Conservation (phyloP, 805 yeast genomes). For the Ogataea philodendri region DNA sequence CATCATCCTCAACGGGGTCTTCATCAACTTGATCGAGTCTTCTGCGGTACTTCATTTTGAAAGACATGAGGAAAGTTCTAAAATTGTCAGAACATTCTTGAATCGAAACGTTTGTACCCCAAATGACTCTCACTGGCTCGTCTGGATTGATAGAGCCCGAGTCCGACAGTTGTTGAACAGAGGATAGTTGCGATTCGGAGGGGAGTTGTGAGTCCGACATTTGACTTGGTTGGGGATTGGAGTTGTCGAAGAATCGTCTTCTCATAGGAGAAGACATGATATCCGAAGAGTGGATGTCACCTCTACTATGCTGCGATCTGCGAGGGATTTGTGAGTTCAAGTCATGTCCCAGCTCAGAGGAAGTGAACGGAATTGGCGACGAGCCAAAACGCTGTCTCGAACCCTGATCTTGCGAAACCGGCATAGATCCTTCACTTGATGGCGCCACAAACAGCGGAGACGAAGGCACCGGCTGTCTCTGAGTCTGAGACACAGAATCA, state of each 20-base stretch:
- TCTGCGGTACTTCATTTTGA: conserved; percentile 73
- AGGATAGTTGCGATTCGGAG: conserved; percentile 23
- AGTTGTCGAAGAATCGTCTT: conserved; percentile 57
- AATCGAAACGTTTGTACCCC: conserved; percentile 98
- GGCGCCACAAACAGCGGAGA: conserved; percentile 56
- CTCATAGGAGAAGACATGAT: conserved; percentile 64
- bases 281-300: conserved; percentile 75
- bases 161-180: conserved; percentile 24
- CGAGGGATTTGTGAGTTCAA: conserved; percentile 28
- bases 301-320: conserved; percentile 57
- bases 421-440: conserved; percentile 36
- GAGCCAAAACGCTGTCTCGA: conserved; percentile 32
- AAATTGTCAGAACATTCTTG: conserved; percentile 80
- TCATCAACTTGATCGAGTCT: conserved; percentile 40
- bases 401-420: conserved; percentile 11
- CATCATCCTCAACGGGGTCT: conserved; percentile 59
- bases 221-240: conserved; percentile 17
- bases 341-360: conserved; percentile 42
- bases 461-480: conserved; percentile 44
- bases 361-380: conserved; percentile 51
- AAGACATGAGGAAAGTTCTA: conserved; percentile 78
- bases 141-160: conserved; percentile 39
- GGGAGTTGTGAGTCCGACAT: conserved; percentile 26
- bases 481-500: conserved; percentile 37
- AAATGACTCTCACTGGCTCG: conserved; percentile 86